These are phyloP conservation scores for Saccharomycopsis javanensis DNA, from an alignment of 805 yeast species.

Conservation along the genomic window DNA sequence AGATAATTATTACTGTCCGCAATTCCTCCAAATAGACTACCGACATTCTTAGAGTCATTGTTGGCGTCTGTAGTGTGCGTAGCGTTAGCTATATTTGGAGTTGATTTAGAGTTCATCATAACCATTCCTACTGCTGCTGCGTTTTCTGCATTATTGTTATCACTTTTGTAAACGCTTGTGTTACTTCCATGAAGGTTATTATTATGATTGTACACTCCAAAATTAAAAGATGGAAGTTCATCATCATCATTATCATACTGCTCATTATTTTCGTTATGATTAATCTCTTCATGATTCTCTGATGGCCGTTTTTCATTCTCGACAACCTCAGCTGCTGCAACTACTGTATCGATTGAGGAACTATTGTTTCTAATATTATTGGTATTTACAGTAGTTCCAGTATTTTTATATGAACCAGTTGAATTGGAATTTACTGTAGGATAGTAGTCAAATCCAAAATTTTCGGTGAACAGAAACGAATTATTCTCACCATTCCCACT, in stretches of 20 bases:
- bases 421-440: neutral
- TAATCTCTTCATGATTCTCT: neutral
- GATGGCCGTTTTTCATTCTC: neutral
- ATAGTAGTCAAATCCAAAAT: neutral
- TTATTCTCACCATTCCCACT: neutral
- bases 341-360: neutral
- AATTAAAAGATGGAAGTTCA: constrained; percentile 41
- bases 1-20: too few species aligned
- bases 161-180: neutral
- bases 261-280: neutral
- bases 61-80: neutral
- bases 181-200: neutral
- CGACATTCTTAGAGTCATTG: neutral
- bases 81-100: neutral
- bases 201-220: neutral
- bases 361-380: neutral
- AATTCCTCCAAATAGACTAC: neutral
- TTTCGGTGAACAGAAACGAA: neutral
- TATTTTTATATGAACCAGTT: neutral
- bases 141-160: neutral
- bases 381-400: neutral
- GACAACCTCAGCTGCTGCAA: neutral
- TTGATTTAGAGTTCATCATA: neutral
- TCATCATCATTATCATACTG: constrained; percentile 29
- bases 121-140: neutral